Conservation (phyloP, 345 rosid genomes). For the Raphanus raphanistrum region DNA sequence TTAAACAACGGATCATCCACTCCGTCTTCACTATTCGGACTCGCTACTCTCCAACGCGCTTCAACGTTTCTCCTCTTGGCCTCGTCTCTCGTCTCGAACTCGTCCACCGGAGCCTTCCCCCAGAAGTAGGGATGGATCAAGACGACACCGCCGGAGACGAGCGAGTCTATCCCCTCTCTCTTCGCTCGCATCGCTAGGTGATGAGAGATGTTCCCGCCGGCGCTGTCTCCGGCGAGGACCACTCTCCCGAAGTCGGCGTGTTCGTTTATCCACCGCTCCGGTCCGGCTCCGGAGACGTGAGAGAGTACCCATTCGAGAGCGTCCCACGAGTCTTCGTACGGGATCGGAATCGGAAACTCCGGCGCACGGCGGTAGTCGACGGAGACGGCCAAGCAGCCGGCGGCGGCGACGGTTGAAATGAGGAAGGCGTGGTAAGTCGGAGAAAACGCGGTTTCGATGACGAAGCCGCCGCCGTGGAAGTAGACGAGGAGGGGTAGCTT, state of each 20-base stretch:
- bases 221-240: conserved; percentile 59
- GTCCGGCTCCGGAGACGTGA: conserved; percentile 44
- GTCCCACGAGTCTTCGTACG: conserved; percentile 56
- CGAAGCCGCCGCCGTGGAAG: conserved; percentile 57
- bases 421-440: conserved; percentile 39
- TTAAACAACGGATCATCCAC: conserved; percentile 51
- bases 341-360: conserved; percentile 55
- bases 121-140: conserved; percentile 54
- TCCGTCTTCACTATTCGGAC: conserved; percentile 44
- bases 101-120: conserved; percentile 34
- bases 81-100: conserved; percentile 32
- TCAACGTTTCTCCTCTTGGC: conserved; percentile 30
- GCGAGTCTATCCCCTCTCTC: not conserved
- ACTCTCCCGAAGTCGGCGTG: conserved; percentile 46
- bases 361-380: conserved; percentile 60
- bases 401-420: conserved; percentile 23
- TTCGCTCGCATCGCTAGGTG: conserved; percentile 42
- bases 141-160: conserved; percentile 41
- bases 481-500: conserved; percentile 54
- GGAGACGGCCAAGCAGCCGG: conserved; percentile 40
- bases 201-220: conserved; percentile 62
- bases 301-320: conserved; percentile 52
- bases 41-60: conserved; percentile 35
- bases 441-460: conserved; percentile 39
- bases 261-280: conserved; percentile 50